phyloP scores from a whole-genome alignment of 306 rosid species.

The Hippophae rhamnoides region DNA sequence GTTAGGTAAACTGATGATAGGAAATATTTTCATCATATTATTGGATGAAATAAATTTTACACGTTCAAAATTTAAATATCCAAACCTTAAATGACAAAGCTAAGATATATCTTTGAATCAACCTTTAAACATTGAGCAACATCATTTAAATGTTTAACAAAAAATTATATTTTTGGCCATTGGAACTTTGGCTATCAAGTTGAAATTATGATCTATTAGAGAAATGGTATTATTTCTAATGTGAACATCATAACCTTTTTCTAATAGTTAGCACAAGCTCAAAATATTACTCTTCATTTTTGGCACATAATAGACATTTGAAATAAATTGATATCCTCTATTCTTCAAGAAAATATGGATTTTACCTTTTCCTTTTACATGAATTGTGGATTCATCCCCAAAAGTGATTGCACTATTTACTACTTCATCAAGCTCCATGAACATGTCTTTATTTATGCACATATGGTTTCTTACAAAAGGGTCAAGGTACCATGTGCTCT shows the following conservation, averaged over 20 bases:
- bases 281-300: too few species aligned
- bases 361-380: not conserved
- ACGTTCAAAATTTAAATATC: not conserved
- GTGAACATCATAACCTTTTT: too few species aligned
- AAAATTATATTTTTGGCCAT: not conserved
- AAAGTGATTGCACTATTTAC: not conserved
- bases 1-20: not conserved
- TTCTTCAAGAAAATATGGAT: not conserved
- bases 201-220: not conserved
- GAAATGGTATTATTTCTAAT: not conserved
- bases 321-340: not conserved
- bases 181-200: not conserved
- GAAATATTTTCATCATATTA: not conserved
- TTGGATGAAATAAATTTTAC: not conserved
- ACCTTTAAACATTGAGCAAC: not conserved
- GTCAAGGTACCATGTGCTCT: not conserved
- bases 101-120: not conserved
- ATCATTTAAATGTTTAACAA: not conserved
- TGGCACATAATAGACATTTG: too few species aligned
- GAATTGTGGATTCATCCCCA: not conserved
- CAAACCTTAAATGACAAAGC: too few species aligned
- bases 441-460: not conserved
- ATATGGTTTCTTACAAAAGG: not conserved
- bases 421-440: not conserved
- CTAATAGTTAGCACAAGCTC: too few species aligned